Conservation (phyloP, 257 asterid species). For the Solanum virginianum region DNA sequence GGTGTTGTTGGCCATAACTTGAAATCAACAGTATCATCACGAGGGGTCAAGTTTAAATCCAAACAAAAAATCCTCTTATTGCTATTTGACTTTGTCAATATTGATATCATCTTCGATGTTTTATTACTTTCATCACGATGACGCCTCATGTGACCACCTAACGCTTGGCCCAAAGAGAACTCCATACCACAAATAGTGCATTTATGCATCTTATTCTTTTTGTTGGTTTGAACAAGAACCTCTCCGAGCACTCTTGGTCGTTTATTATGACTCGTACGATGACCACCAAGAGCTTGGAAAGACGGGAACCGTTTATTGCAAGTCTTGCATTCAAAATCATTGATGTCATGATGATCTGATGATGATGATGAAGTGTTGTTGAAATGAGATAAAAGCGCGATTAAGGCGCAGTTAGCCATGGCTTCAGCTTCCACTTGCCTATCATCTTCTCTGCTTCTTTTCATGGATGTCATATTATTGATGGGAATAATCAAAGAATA, state of each 20-base stretch:
- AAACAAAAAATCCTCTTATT: background rate
- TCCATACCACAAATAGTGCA: background rate
- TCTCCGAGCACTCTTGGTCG: background rate
- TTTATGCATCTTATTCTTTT: background rate
- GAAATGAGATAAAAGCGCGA: background rate
- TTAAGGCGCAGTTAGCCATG: background rate
- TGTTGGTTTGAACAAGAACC: background rate
- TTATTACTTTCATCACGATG: background rate
- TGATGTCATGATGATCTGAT: background rate
- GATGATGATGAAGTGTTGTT: background rate
- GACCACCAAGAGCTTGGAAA: background rate
- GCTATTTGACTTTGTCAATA: background rate
- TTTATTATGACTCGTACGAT: constrained; percentile 4
- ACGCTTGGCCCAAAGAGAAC: background rate
- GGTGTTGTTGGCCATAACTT: background rate
- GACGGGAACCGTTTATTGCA: background rate
- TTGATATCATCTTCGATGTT: background rate
- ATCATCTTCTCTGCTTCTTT: background rate
- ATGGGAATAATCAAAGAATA: too few species aligned
- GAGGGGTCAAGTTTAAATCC: background rate
- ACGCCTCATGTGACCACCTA: constrained; percentile 1
- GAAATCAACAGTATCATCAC: background rate
- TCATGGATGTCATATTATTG: background rate
- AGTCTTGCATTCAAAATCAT: constrained; percentile 5
- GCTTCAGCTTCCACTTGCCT: background rate